Evolutionary conservation across 305 asterid species (phyloP), one percentile per base, ranked within the genome.

Genomic region (Fraxinus albicans): DNA sequence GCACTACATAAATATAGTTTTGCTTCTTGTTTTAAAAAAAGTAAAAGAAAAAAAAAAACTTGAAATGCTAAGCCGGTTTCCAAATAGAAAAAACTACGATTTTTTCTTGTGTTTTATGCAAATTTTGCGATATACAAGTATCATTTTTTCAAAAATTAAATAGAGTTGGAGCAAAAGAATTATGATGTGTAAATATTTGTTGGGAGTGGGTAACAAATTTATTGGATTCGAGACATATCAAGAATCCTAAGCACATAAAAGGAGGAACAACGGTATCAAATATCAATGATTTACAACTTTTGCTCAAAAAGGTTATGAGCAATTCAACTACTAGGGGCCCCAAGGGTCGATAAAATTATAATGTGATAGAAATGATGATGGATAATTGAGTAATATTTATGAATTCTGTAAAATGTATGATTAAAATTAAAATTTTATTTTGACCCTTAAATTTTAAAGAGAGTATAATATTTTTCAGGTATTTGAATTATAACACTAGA

Each of bases 191-290:
- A 60, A 40, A 65, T 42, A 36, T 65, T 53, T 69, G 78, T 67
- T 77, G 84, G 58, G 17, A 35, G 12, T 35, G 44, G 65, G 13
- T 6, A 31, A 73, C 81, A 65, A 77, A 47, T 77, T 69, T 38
- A 70, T 83, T 72, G 70, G 77, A 76, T 60, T 25, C 33, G 53
- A 74, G 77, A 15, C 34, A 55, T 82, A 60, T 76, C 76, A 75
- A 74, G 29, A 50, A 36, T 81, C 76, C 80, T 23, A 50, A 74
- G 33, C 63, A 29, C 47, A 33, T 33, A 17, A 74, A 53, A 21
- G 10, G 44, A 23, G 75, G 73, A 25, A 76, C 25, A 73, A 29
- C 27, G 77, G 2, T 55, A 60, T 60, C 72, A 21, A 60, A 36
- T 36, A 0, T 36, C 42, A 1, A 36, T 21, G 31, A 60, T 60